Base-by-base conservation (phyloP, 1,139 yeast species). In the Nakaseomyces kungkrabaensis region DNA sequence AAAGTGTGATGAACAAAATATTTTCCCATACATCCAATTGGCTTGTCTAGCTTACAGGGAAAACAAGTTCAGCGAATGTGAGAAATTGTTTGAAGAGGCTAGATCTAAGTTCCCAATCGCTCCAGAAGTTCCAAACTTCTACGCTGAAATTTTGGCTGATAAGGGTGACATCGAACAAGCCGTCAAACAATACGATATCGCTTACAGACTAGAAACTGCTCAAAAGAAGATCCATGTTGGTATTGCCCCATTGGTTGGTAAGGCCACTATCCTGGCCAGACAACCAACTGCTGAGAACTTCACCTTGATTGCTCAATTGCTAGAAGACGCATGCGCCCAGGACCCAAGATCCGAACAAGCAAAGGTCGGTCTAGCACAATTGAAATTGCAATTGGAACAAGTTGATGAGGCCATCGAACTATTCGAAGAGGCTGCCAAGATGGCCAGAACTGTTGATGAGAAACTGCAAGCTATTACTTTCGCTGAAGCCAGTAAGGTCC, bases 261-360 rank as follows among this genome's bases (percentile, higher is more conserved):
- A 88, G 74, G 95, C 97, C 27, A 72, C 83, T 33, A 77, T 85
- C 52, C 76, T 82, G 51, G 76, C 80, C 36, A 78, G 82, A 67
- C 78, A 77, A 58, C 49, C 49, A 29, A 43, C 46, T 13, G 44
- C 45, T 33, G 68, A 65, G 52, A 75, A 73, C 56, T 67, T 83
- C 53, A 76, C 71, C 45, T 77, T 77, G 59, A 88, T 95, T 48
- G 81, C 80, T 57, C 73, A 74, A 51, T 72, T 86, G 52, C 79
- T 89, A 65, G 74, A 77, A 56, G 75, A 79, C 67, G 97, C 97
- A 24, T 78, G 85, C 61, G 79, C 81, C 58, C 72, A 85, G 57
- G 97, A 90, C 72, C 87, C 95, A 51, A 79, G 79, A 66, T 81
- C 87, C 48, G 97, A 90, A 66, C 78, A 86, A 56, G 96, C 96